phyloP scores from a whole-genome alignment of 176 grass and related monocot species.

The Eremochloa ophiuroides region DNA sequence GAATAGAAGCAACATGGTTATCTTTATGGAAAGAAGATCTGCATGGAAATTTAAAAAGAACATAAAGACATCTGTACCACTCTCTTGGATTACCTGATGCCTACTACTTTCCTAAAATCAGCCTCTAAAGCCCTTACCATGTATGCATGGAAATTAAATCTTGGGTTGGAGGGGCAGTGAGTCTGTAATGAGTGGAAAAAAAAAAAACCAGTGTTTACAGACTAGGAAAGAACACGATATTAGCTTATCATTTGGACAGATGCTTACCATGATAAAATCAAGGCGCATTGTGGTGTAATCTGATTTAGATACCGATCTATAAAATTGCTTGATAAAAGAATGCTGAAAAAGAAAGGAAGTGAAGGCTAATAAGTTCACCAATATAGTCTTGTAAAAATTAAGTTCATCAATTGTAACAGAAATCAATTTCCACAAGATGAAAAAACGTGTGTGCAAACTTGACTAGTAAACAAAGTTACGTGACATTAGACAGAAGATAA shows the following conservation, averaged over 20 bases:
- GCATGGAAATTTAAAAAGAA: constrained; percentile 10
- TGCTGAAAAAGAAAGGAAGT: constrained; percentile 40
- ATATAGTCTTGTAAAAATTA: background rate
- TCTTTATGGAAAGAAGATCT: constrained; percentile 2
- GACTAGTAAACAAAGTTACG: background rate
- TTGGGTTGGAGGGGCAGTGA: constrained; percentile 63
- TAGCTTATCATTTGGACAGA: constrained; percentile 4
- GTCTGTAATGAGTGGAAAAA: constrained; percentile 41
- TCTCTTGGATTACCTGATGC: constrained; percentile 73
- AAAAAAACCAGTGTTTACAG: background rate
- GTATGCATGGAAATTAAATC: constrained; percentile 93
- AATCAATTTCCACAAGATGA: background rate
- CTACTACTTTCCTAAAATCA: constrained; percentile 97
- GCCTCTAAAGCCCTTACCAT: constrained; percentile 82
- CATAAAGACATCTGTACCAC: background rate
- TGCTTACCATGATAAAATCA: constrained; percentile 87
- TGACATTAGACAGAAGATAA: background rate
- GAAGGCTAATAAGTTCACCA: constrained; percentile 20
- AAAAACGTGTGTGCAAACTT: background rate
- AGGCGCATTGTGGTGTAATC: constrained; percentile 78
- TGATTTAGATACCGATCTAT: constrained; percentile 55
- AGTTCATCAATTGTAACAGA: background rate
- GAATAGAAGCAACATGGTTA: background rate
- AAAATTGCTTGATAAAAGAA: constrained; percentile 85
- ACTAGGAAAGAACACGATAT: background rate